Percentiles rank a stretch among this genome's conserved stretches.
Evolutionary conservation across 1,139 yeast genomes (phyloP).

Genomic region (Kodamaea alishanica): DNA sequence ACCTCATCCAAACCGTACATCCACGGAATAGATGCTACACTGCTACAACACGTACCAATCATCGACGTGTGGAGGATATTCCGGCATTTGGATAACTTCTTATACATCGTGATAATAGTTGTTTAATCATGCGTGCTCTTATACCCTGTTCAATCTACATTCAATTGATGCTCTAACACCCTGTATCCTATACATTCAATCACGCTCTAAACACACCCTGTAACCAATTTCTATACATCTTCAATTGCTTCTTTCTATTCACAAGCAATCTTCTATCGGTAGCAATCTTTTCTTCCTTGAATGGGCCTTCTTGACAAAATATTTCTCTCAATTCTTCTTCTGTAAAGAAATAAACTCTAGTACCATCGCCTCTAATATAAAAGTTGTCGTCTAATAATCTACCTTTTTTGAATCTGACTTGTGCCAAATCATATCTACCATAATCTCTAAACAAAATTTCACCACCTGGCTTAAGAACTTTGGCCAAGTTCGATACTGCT

Average conservation of each 20-base stretch:
- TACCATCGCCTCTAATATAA: conserved; percentile 96
- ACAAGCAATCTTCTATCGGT: conserved; percentile 89
- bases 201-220: conserved; percentile 74
- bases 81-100: conserved; percentile 69
- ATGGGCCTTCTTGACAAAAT: conserved; percentile 58
- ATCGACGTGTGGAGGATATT: conserved; percentile 52
- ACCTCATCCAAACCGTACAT: conserved; percentile 41
- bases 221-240: conserved; percentile 96
- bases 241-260: conserved; percentile 83
- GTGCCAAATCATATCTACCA: conserved; percentile 94
- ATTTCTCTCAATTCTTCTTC: conserved; percentile 83
- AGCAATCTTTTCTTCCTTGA: conserved; percentile 70
- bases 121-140: neutral
- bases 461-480: conserved; percentile 89
- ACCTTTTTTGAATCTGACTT: conserved; percentile 86
- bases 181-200: neutral
- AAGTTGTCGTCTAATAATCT: conserved; percentile 87
- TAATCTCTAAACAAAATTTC: conserved; percentile 86
- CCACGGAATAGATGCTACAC: conserved; percentile 62
- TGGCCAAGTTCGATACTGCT: conserved; percentile 68
- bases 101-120: conserved; percentile 51
- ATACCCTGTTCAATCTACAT: neutral
- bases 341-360: conserved; percentile 93
- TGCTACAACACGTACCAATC: conserved; percentile 37
- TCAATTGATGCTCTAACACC: neutral